Evolutionary conservation across 2,329 filamentous ascomycete species (phyloP), one percentile per base, ranked within the genome.

Genomic region (Paracorniculantispora psalliotae): DNA sequence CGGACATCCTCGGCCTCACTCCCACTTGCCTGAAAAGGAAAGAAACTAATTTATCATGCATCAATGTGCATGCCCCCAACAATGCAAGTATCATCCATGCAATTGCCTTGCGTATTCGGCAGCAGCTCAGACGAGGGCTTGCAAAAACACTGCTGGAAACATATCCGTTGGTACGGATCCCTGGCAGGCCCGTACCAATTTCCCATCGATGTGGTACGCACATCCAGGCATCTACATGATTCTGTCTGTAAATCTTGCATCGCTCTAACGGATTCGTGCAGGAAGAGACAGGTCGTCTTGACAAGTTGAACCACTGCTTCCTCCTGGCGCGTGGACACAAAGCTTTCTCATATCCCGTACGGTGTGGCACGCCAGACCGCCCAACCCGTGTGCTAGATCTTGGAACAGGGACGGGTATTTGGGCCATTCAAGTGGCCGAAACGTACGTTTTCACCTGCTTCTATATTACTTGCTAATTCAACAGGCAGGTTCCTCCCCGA

Each of bases 351-450:
- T 59, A 60, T 59, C 63, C 39, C 39, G 33, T 37, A 15, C 12
- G 33, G 33, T 15, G 5, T 37, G 33, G 33, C 17, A 37, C 62
- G 65, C 37, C 58, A 54, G 51, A 60, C 21, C 61, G 4, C 30
- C 62, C 51, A 17, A 54, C 17, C n/a, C 17, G 51, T 4, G 26
- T 88, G 49, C 70, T 89, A 43, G 86, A 89, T 67, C 69, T 96
- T 56, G 93, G 92, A 43, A 92, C 89, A 63, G 92, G 92, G 19
- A 96, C 91, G 1, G 91, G 91, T 41, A 93, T 96, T 62, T 97
- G 93, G 93, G 85, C 89, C 41, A 90, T 96, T 66, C 88, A 93
- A 64, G 88, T 96, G 75, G 89, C 89, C 63, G 86, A 74, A 64
- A 63, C 89, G 82, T 91, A 77, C 75, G 84, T 72, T 23, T 39